These are phyloP conservation scores for Aspergillus viridinutans DNA, from an alignment of 2,329 filamentous ascomycete genomes.

Conservation along the genomic window DNA sequence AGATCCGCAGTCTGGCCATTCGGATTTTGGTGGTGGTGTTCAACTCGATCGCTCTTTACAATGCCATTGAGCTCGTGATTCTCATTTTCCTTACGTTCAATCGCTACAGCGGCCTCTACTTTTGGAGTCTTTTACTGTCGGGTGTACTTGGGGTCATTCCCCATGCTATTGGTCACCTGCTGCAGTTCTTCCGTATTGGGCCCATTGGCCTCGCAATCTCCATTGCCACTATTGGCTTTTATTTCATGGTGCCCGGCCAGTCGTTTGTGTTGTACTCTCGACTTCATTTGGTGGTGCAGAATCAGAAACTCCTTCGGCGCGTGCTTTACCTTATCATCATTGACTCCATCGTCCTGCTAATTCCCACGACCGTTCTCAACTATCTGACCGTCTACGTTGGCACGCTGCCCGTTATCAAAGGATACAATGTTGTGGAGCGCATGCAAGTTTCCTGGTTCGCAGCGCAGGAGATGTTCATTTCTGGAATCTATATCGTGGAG, in stretches of 20 bases:
- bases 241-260: constrained; percentile 58
- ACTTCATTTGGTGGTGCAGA: constrained; percentile 56
- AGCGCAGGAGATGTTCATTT: constrained; percentile 45
- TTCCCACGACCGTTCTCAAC: constrained; percentile 52
- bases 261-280: constrained; percentile 61
- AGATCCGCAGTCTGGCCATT: constrained; percentile 18
- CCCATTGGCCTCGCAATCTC: constrained; percentile 35
- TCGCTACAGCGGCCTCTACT: constrained; percentile 37
- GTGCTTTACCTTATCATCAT: constrained; percentile 56
- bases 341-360: constrained; percentile 50
- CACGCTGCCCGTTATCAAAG: constrained; percentile 22
- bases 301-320: constrained; percentile 43
- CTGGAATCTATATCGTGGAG: constrained; percentile 50
- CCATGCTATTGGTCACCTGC: constrained; percentile 36
- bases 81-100: constrained; percentile 36
- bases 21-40: constrained; percentile 31
- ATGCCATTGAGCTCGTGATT: constrained; percentile 45
- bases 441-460: constrained; percentile 42
- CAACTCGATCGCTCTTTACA: constrained; percentile 40
- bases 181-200: constrained; percentile 35
- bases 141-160: constrained; percentile 34
- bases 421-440: constrained; percentile 43
- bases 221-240: constrained; percentile 51
- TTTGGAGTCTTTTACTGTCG: constrained; percentile 38
- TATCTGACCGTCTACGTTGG: constrained; percentile 38